Conservation (phyloP, 768 basidiomycete species). For the Exsudoporus frostii region DNA sequence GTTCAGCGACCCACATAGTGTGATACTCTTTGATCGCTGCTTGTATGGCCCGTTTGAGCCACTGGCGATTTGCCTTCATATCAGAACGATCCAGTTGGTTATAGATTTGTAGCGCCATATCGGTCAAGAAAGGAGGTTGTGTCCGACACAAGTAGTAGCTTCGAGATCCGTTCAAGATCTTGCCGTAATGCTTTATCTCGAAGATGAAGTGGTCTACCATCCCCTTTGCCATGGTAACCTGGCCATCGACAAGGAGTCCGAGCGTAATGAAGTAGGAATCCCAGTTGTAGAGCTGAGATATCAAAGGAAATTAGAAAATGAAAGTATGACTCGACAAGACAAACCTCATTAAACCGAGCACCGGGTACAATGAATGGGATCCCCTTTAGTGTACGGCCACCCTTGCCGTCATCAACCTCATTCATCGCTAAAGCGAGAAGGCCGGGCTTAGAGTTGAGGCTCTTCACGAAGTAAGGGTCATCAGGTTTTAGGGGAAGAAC, state of each 20-base stretch:
- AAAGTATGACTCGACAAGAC: constrained; percentile 19
- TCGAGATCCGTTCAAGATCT: constrained; percentile 94
- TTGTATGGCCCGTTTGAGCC: constrained; percentile 94
- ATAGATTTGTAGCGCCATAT: constrained; percentile 97
- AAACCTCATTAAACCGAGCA: constrained; percentile 88
- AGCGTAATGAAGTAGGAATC: constrained; percentile 94
- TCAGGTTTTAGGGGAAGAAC: constrained; percentile 85
- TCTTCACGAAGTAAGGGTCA: constrained; percentile 86
- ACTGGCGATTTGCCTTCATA: constrained; percentile 69
- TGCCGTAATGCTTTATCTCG: constrained; percentile 97
- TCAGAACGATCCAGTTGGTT: constrained; percentile 91
- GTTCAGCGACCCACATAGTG: constrained; percentile 93
- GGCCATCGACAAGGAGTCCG: constrained; percentile 92
- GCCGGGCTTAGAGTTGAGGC: constrained; percentile 91
- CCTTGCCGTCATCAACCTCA: constrained; percentile 74
- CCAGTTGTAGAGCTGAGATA: constrained; percentile 82
- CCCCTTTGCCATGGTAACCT: constrained; percentile 91
- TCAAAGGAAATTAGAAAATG: constrained; percentile 5
- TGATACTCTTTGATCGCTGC: constrained; percentile 99
- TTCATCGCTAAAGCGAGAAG: constrained; percentile 95
- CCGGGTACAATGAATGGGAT: constrained; percentile 98
- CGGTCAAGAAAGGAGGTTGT: constrained; percentile 97
- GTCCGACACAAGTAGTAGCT: constrained; percentile 94
- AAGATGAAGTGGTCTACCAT: constrained; percentile 99
- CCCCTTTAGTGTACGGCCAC: constrained; percentile 81